These are phyloP conservation scores for Endoconidiophora laricicola DNA, from an alignment of 2,329 filamentous ascomycete species.

Conservation along the genomic window DNA sequence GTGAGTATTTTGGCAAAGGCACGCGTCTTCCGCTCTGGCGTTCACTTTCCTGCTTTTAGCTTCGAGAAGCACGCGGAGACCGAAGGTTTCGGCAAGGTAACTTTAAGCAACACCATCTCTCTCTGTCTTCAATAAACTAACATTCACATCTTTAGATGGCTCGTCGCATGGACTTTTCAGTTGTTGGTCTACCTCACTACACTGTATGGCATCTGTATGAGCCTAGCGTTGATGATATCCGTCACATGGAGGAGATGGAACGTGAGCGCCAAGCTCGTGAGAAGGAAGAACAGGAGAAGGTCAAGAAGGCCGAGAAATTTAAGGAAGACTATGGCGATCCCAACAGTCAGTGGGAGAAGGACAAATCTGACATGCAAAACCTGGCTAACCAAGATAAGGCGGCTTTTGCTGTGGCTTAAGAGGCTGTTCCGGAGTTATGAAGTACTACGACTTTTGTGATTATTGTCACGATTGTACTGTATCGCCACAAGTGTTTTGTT, in stretches of 20 bases:
- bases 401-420: background rate
- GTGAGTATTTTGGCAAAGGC: conserved; percentile 96
- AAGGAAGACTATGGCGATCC: conserved; percentile 66
- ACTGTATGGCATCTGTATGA: conserved; percentile 99
- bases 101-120: conserved; percentile 13
- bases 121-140: conserved; percentile 12
- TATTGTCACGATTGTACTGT: too few species aligned
- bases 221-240: conserved; percentile 91
- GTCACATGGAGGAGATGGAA: conserved; percentile 99
- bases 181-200: conserved; percentile 91
- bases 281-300: conserved; percentile 49
- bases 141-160: conserved; percentile 53
- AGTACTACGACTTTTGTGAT: too few species aligned
- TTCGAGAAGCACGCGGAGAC: conserved; percentile 98
- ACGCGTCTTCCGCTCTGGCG: conserved; percentile 81
- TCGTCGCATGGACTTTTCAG: conserved; percentile 86
- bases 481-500: too few species aligned
- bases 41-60: conserved; percentile 95
- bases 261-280: conserved; percentile 65
- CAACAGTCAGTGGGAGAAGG: conserved; percentile 72
- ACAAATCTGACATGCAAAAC: conserved; percentile 64
- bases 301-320: conserved; percentile 58
- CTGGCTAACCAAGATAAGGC: conserved; percentile 21
- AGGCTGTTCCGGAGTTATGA: background rate
- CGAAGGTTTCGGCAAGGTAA: conserved; percentile 93